phyloP scores from a whole-genome alignment of 2,329 filamentous ascomycete species.

The Ceratocystis ficicola region DNA sequence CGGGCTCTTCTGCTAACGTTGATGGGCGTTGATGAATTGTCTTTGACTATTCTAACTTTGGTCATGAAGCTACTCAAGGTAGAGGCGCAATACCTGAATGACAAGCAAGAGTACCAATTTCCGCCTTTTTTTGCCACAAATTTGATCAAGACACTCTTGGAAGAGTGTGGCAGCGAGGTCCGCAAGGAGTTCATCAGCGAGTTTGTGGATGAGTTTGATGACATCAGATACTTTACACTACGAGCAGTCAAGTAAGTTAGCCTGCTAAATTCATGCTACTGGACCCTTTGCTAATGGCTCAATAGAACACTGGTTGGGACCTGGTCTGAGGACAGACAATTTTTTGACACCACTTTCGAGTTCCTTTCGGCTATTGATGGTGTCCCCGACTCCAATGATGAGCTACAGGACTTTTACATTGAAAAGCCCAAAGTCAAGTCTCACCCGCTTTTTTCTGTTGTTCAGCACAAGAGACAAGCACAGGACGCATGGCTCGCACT shows the following conservation, averaged over 20 bases:
- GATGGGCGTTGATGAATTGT: slow-evolving; percentile 50
- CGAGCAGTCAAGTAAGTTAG: slow-evolving; percentile 54
- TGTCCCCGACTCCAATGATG: slow-evolving; percentile 53
- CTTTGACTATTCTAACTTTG: slow-evolving; percentile 61
- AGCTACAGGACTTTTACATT: slow-evolving; percentile 58
- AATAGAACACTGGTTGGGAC: slow-evolving; percentile 29
- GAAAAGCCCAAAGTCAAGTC: slow-evolving; percentile 53
- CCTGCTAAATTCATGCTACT: slow-evolving; percentile 12
- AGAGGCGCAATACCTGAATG: slow-evolving; percentile 52
- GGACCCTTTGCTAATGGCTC: slow-evolving; percentile 11
- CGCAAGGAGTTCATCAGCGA: slow-evolving; percentile 63
- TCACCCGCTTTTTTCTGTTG: slow-evolving; percentile 51
- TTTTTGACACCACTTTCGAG: slow-evolving; percentile 47
- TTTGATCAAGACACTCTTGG: slow-evolving; percentile 42
- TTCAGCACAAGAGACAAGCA: slow-evolving; percentile 63
- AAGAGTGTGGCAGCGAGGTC: slow-evolving; percentile 45
- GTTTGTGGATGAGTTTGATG: slow-evolving; percentile 68
- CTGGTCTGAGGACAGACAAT: slow-evolving; percentile 26
- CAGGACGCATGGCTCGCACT: slow-evolving; percentile 80
- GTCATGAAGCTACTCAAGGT: slow-evolving; percentile 76
- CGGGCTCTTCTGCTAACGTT: slow-evolving; percentile 49
- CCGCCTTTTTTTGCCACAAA: slow-evolving; percentile 31
- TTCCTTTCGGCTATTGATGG: slow-evolving; percentile 56
- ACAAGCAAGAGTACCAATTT: slow-evolving; percentile 55
- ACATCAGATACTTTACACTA: slow-evolving; percentile 75